Evolutionary conservation across 2,329 filamentous ascomycete genomes (phyloP).

Genomic region (Aspergillus viridinutans): DNA sequence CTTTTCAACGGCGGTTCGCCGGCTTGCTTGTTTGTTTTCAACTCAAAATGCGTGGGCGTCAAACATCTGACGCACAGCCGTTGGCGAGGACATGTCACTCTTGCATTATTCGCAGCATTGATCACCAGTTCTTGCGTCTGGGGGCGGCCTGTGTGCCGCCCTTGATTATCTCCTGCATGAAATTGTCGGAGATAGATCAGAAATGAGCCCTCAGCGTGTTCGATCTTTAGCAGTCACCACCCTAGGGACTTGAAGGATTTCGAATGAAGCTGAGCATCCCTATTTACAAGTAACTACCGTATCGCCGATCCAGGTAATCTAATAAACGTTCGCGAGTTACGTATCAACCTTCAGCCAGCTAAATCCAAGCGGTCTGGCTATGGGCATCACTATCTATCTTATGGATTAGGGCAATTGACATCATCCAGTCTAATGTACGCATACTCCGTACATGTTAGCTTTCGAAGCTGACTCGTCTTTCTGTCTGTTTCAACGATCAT

Average conservation of each 20-base stretch:
- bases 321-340: neutral
- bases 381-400: no score
- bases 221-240: neutral
- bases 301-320: neutral
- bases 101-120: slow-evolving; percentile 17
- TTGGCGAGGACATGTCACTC: slow-evolving; percentile 11
- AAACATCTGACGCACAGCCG: slow-evolving; percentile 17
- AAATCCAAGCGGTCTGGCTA: neutral
- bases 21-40: neutral
- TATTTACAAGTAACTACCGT: neutral
- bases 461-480: neutral
- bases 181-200: neutral
- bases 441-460: no score
- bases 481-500: neutral
- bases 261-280: neutral
- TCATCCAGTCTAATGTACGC: neutral
- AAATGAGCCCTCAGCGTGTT: neutral
- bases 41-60: neutral
- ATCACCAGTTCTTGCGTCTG: slow-evolving; percentile 17
- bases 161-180: neutral
- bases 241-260: neutral
- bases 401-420: neutral
- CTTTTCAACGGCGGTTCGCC: neutral
- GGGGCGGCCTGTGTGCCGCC: slow-evolving; percentile 8
- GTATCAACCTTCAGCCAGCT: neutral